phyloP scores from a whole-genome alignment of 495 filamentous ascomycete species.

The Penicillium steckii region DNA sequence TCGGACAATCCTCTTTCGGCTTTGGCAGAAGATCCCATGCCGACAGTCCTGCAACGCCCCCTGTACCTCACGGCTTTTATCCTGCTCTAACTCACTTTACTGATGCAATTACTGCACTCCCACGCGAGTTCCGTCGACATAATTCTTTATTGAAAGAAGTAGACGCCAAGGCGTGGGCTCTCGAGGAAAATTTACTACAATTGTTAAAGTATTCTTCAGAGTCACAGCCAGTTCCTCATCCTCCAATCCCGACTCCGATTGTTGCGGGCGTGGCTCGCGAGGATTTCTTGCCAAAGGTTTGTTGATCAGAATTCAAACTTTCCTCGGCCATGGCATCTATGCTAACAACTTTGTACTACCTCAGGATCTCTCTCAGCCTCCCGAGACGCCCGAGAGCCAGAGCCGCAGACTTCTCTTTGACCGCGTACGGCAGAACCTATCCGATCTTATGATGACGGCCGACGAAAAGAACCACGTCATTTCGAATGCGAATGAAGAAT shows the following conservation, averaged over 20 bases:
- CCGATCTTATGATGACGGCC: slow-evolving; percentile 76
- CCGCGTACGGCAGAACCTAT: slow-evolving; percentile 57
- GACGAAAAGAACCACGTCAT: slow-evolving; percentile 98
- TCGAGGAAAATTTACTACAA: slow-evolving; percentile 61
- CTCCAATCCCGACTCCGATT: slow-evolving; percentile 39
- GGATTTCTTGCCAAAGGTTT: slow-evolving; percentile 37
- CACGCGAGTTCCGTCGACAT: slow-evolving; percentile 90
- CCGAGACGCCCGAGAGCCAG: slow-evolving; percentile 39
- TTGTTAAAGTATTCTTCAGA: slow-evolving; percentile 66
- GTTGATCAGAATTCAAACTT: background rate
- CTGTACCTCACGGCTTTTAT: slow-evolving; percentile 66
- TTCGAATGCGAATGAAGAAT: slow-evolving; percentile 80
- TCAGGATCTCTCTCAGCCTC: slow-evolving; percentile 30
- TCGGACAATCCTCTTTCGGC: slow-evolving; percentile 48
- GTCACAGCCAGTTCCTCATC: slow-evolving; percentile 44
- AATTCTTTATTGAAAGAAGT: slow-evolving; percentile 95
- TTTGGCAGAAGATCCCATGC: slow-evolving; percentile 37
- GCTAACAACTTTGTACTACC: slow-evolving; percentile 10
- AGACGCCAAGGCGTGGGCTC: slow-evolving; percentile 76
- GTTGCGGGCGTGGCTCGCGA: slow-evolving; percentile 39
- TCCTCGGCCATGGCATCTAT: background rate
- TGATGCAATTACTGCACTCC: slow-evolving; percentile 87
- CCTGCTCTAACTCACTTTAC: slow-evolving; percentile 94
- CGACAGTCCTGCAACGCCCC: slow-evolving; percentile 31
- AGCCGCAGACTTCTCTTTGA: slow-evolving; percentile 66